phyloP scores from a whole-genome alignment of 345 rosid genomes.

The Citrus trifoliata region DNA sequence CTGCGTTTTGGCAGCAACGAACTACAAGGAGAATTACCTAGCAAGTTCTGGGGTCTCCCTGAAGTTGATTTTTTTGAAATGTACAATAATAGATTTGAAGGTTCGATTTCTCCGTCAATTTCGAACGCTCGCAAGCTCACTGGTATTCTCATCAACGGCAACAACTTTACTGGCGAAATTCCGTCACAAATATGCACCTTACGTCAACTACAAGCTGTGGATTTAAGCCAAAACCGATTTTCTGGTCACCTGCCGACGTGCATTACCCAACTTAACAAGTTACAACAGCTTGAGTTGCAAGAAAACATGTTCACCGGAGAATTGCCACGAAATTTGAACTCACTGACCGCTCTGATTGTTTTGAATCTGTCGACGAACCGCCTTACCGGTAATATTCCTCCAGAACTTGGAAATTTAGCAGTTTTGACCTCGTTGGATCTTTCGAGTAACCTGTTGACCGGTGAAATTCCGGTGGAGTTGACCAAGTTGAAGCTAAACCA shows the following conservation, averaged over 20 bases:
- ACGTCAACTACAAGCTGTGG: conserved; percentile 22
- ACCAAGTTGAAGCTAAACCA: conserved; percentile 42
- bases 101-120: conserved; percentile 47
- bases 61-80: conserved; percentile 34
- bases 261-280: conserved; percentile 36
- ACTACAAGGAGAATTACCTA: conserved; percentile 48
- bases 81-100: conserved; percentile 45
- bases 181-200: conserved; percentile 45
- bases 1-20: conserved; percentile 47
- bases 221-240: conserved; percentile 48
- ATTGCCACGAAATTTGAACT: conserved; percentile 46
- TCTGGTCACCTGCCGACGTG: conserved; percentile 47
- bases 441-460: conserved; percentile 50
- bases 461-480: conserved; percentile 52
- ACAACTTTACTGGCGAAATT: conserved; percentile 53
- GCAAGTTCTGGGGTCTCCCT: conserved; percentile 51
- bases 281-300: conserved; percentile 53
- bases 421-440: conserved; percentile 56
- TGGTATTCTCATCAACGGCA: conserved; percentile 37
- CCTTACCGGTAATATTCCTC: conserved; percentile 56
- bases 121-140: conserved; percentile 23
- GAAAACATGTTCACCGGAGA: conserved; percentile 48
- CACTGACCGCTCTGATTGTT: conserved; percentile 41
- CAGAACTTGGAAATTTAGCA: conserved; percentile 46
- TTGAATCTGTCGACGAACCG: conserved; percentile 53